Evolutionary conservation across 148 eudicot species (phyloP).

Genomic region (Suaeda aralocaspica): DNA sequence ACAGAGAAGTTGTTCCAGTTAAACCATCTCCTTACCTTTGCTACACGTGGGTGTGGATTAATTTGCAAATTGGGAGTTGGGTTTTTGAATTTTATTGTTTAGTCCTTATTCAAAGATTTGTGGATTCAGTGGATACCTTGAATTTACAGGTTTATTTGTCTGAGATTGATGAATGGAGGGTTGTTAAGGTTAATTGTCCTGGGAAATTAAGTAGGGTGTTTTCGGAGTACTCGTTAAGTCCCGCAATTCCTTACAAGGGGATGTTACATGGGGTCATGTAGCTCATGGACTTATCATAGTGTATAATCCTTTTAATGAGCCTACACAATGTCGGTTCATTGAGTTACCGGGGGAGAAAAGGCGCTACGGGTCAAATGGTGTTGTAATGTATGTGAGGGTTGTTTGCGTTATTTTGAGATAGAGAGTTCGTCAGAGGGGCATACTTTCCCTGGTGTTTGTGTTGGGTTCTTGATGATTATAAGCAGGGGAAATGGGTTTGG

Average conservation of each 20-base stretch:
- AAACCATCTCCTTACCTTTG: too few relatives aligned
- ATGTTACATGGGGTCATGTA: slow-evolving; percentile 15
- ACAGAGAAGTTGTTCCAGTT: not conserved
- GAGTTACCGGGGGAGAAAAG: too few relatives aligned
- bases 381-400: slow-evolving; percentile 13
- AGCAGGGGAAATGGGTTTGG: slow-evolving; percentile 18
- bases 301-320: slow-evolving; percentile 16
- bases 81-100: slow-evolving; percentile 9
- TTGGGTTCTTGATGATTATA: slow-evolving; percentile 18
- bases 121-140: not conserved
- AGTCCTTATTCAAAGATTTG: too few relatives aligned
- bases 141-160: too few relatives aligned
- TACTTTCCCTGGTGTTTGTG: slow-evolving; percentile 6
- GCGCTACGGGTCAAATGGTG: too few relatives aligned
- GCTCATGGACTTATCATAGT: slow-evolving; percentile 7
- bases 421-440: not conserved
- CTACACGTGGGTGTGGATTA: slow-evolving; percentile 3
- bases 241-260: slow-evolving; percentile 9
- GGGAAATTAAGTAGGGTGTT: too few relatives aligned
- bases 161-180: too few relatives aligned
- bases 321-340: slow-evolving; percentile 6
- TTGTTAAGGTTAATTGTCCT: too few relatives aligned
- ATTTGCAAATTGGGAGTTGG: slow-evolving; percentile 14
- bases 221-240: too few relatives aligned
- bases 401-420: slow-evolving; percentile 7